Conservation (phyloP, 495 filamentous ascomycete species). For the Penicillium bovifimosum region DNA sequence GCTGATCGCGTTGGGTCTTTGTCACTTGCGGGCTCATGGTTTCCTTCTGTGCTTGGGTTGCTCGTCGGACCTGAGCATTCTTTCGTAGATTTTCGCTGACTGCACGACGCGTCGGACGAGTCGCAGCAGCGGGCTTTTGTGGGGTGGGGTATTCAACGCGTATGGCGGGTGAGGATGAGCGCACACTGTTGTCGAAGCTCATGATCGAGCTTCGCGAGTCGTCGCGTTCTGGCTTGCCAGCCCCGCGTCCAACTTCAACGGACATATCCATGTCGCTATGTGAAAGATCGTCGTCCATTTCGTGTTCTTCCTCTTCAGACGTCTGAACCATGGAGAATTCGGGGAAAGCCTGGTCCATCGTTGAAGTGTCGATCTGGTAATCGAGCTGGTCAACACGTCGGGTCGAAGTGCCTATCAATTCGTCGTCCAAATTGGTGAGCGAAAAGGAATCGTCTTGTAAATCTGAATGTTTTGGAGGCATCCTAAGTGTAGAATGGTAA, state of each 20-base stretch:
- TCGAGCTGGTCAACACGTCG: slow-evolving; percentile 31
- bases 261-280: slow-evolving; percentile 35
- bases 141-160: slow-evolving; percentile 45
- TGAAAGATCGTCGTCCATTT: slow-evolving; percentile 19
- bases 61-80: slow-evolving; percentile 40
- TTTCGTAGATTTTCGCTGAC: slow-evolving; percentile 41
- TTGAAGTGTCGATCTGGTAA: slow-evolving; percentile 57
- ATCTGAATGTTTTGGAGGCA: slow-evolving; percentile 2
- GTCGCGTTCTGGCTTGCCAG: slow-evolving; percentile 32
- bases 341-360: slow-evolving; percentile 56
- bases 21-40: slow-evolving; percentile 35
- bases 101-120: slow-evolving; percentile 25
- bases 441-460: slow-evolving; percentile 5
- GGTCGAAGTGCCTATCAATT: slow-evolving; percentile 7
- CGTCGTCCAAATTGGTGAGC: slow-evolving; percentile 5
- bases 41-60: slow-evolving; percentile 44
- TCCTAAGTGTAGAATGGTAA: background rate
- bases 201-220: slow-evolving; percentile 43
- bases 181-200: slow-evolving; percentile 45
- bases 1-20: slow-evolving; percentile 32
- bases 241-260: slow-evolving; percentile 43
- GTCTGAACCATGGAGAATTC: slow-evolving; percentile 48
- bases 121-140: slow-evolving; percentile 25
- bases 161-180: slow-evolving; percentile 44
- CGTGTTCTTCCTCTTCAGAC: slow-evolving; percentile 31